phyloP scores from a whole-genome alignment of 768 basidiomycete genomes.

The Lactifluus echinatus region DNA sequence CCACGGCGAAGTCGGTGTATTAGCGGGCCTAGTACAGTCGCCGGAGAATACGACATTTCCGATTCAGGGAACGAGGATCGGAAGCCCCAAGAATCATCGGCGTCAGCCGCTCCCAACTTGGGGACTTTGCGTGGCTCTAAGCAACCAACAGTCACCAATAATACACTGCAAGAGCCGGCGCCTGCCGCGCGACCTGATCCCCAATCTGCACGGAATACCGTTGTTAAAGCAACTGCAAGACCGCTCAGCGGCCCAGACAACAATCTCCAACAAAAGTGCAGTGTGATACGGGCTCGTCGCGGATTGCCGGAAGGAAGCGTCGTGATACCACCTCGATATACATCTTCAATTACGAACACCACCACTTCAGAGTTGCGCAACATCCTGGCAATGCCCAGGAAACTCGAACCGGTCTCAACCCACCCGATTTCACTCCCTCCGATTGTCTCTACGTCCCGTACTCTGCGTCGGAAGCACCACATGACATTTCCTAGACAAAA shows the following conservation, averaged over 20 bases:
- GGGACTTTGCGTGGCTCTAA: background rate
- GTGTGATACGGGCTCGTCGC: constrained; percentile 3
- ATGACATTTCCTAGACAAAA: constrained; percentile 15
- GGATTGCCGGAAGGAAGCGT: constrained; percentile 4
- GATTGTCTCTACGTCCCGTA: constrained; percentile 6
- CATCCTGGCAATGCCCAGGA: background rate
- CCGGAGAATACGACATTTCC: background rate
- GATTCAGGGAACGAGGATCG: background rate
- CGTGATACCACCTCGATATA: background rate
- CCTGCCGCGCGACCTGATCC: background rate
- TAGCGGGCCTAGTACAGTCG: constrained; percentile 1
- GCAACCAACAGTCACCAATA: background rate
- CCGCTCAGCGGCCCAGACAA: background rate
- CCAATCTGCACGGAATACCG: background rate
- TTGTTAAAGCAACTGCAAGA: background rate
- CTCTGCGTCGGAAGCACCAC: constrained; percentile 15
- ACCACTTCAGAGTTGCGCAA: background rate
- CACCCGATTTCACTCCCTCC: constrained; percentile 13
- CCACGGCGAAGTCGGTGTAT: constrained; percentile 4
- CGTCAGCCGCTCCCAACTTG: no score
- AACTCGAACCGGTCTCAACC: background rate
- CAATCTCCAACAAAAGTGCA: background rate
- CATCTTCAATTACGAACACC: background rate
- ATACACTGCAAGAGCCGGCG: background rate
- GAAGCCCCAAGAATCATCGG: background rate